A percentile compares a stretch with the other conserved stretches of the same genome.
Evolutionary conservation across 2,329 filamentous ascomycete species (phyloP).

Genomic region (Pezicula neosporulosa): DNA sequence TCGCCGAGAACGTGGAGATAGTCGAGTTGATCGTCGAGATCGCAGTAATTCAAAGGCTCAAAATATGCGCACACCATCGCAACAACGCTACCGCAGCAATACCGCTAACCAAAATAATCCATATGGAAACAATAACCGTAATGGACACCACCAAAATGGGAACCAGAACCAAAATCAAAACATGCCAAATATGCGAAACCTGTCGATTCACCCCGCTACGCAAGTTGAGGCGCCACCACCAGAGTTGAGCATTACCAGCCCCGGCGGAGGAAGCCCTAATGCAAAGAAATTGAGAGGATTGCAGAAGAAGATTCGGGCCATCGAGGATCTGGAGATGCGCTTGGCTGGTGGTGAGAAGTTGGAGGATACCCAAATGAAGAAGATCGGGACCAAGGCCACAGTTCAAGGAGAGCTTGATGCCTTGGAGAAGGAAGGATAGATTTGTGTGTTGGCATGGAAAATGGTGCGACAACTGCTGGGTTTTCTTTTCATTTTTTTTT

Average conservation of each 20-base stretch:
- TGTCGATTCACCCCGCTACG: constrained; percentile 22
- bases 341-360: constrained; percentile 92
- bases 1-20: constrained; percentile 50
- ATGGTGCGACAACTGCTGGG: no score
- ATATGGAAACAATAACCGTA: constrained; percentile 13
- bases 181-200: constrained; percentile 31
- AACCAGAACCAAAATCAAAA: constrained; percentile 23
- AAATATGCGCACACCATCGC: constrained; percentile 40
- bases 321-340: constrained; percentile 97
- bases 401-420: constrained; percentile 79
- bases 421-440: constrained; percentile 15
- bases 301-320: constrained; percentile 95
- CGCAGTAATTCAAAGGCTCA: constrained; percentile 48
- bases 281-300: constrained; percentile 94
- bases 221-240: constrained; percentile 34
- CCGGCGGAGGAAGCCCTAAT: constrained; percentile 61
- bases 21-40: constrained; percentile 30
- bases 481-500: no score
- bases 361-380: constrained; percentile 97
- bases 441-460: no score
- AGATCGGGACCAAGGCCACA: constrained; percentile 83
- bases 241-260: constrained; percentile 49
- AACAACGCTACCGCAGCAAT: constrained; percentile 49
- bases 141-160: constrained; percentile 17
- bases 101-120: constrained; percentile 31